A percentile compares a stretch with the other conserved stretches of the same genome.
Evolutionary conservation across 2,329 filamentous ascomycete genomes (phyloP).

Genomic region (Cladophialophora bantiana): DNA sequence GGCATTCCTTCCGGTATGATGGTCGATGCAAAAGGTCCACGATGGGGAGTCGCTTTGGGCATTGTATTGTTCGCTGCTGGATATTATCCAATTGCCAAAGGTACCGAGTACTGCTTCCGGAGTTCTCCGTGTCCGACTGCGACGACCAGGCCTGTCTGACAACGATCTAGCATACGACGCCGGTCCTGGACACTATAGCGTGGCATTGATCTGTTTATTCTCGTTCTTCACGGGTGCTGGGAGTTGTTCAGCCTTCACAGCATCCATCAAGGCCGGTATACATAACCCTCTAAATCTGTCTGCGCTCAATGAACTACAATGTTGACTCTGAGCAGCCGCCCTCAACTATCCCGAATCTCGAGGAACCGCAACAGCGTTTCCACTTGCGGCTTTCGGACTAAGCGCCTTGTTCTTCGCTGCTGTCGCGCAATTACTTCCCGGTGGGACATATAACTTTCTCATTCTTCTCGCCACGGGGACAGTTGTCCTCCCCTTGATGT

Average conservation of each 20-base stretch:
- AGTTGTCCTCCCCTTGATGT: constrained; percentile 73
- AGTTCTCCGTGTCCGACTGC: constrained; percentile 21
- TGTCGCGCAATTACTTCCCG: constrained; percentile 79
- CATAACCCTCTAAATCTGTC: constrained; percentile 28
- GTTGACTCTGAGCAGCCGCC: constrained; percentile 63
- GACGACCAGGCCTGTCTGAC: constrained; percentile 41
- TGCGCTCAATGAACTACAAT: neutral
- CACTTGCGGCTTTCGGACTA: constrained; percentile 88
- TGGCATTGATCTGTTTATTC: constrained; percentile 75
- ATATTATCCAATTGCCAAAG: constrained; percentile 79
- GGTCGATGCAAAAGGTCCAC: constrained; percentile 81
- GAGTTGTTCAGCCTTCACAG: constrained; percentile 88
- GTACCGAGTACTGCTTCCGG: constrained; percentile 44
- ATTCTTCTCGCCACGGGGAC: constrained; percentile 82
- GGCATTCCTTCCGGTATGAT: constrained; percentile 90
- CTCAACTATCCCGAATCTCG: constrained; percentile 91
- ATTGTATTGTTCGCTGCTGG: constrained; percentile 75
- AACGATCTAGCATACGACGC: constrained; percentile 69
- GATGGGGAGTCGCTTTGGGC: constrained; percentile 78
- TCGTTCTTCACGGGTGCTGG: constrained; percentile 86
- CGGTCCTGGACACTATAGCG: constrained; percentile 65
- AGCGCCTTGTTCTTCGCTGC: constrained; percentile 96
- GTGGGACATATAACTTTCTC: constrained; percentile 81
- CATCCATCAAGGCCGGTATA: constrained; percentile 76
- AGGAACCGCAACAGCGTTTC: constrained; percentile 93